Base-by-base conservation (phyloP, 164 flowering plant genomes). In the Macadamia integrifolia region DNA sequence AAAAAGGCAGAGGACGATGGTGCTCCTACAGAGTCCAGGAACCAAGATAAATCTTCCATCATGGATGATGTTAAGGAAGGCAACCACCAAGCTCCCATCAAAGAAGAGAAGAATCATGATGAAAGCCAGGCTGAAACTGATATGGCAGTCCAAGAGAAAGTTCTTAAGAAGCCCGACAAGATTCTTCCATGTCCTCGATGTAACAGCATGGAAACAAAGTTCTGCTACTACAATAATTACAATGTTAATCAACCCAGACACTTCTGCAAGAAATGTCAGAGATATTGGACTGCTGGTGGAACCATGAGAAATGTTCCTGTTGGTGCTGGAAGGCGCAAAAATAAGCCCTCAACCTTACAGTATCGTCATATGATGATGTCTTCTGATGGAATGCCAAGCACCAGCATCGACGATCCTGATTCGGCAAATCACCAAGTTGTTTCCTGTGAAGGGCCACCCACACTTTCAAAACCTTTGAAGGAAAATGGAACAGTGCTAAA, bases 251-350 rank as follows among this genome's bases (percentile, higher is more conserved):
- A 84, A 67, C 87, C 85, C 61, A 72, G 87, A 68, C 85, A 84
- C 50, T 81, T 75, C 74, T 84, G 87, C 73, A 77, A 74, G 70
- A 80, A 79, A 49, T 84, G 87, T 70, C 87, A 80, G 59, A 75
- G 87, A 61, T 84, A 84, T 72, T 84, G 87, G 87, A 84, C 87
- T 1, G 87, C 85, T 28, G 87, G 87, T 10, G 85, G 87, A 42
- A 80, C 83, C 3, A 76, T 80, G 76, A 76, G 87, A 71, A 84
- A 81, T 70, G 85, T 84, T 61, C 83, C 85, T 32, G 66, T 84
- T 9, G 87, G 87, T 40, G 85, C 87, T 58, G 84, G 87, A 6
- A 58, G 81, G 31, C 70, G 84, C 17, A 84, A 79, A 68, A 80
- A 84, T 65, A 82, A 84, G 75, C 85, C 77, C 44, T 68, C 73